Percentiles rank a stretch among this genome's conserved stretches.
Evolutionary conservation across 2,329 filamentous ascomycete species (phyloP).

Genomic region (Fonsecaea erecta): DNA sequence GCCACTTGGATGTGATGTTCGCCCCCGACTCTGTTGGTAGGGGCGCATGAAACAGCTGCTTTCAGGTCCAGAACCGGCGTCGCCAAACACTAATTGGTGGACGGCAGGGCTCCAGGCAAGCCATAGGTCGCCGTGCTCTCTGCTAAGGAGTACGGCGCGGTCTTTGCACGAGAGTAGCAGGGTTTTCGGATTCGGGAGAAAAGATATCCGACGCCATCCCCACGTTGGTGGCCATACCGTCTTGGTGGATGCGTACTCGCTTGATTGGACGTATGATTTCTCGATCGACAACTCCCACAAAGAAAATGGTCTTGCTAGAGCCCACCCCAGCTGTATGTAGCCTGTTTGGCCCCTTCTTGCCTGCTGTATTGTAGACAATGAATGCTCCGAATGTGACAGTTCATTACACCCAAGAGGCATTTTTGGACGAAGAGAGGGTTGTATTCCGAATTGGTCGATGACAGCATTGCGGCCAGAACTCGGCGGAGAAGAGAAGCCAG

Average conservation of each 20-base stretch:
- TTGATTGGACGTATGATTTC: background rate
- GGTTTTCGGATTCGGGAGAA: slow-evolving; percentile 16
- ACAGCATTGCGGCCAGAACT: slow-evolving; percentile 5
- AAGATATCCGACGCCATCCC: slow-evolving; percentile 12
- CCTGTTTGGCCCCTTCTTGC: background rate
- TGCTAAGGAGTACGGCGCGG: background rate
- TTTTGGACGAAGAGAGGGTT: background rate
- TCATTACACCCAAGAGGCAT: background rate
- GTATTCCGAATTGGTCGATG: background rate
- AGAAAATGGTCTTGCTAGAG: background rate
- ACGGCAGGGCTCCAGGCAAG: background rate
- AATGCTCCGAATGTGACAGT: background rate
- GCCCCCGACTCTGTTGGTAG: background rate
- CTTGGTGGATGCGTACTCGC: background rate
- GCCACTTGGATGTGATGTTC: background rate
- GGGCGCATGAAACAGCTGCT: background rate
- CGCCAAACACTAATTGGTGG: background rate
- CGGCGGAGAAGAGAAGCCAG: background rate
- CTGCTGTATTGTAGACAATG: background rate
- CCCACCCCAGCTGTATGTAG: background rate
- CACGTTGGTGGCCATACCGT: background rate
- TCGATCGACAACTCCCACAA: slow-evolving; percentile 7
- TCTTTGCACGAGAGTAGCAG: background rate
- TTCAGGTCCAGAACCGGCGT: background rate
- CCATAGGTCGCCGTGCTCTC: background rate